Conservation (phyloP, 2,329 filamentous ascomycete species). For the Sporothrix curviconia region DNA sequence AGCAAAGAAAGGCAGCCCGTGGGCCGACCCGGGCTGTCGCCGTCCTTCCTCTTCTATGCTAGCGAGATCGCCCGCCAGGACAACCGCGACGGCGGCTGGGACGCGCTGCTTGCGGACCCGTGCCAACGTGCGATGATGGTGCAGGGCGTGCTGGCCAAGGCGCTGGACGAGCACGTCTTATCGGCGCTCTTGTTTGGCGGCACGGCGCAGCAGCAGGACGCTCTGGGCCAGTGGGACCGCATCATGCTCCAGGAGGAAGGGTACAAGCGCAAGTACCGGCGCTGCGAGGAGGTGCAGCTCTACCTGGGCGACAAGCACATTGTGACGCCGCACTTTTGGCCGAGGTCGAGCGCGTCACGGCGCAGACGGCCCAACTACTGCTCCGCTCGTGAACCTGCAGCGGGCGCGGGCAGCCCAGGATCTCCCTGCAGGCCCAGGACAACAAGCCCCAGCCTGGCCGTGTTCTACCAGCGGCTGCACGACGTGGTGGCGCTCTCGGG, state of each 20-base stretch:
- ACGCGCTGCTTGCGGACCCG: slow-evolving; percentile 26
- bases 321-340: slow-evolving; percentile 32
- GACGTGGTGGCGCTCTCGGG: slow-evolving; percentile 28
- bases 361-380: slow-evolving; percentile 29
- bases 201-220: slow-evolving; percentile 19
- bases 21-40: slow-evolving; percentile 19
- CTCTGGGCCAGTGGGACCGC: slow-evolving; percentile 28
- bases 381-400: slow-evolving; percentile 29
- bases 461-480: slow-evolving; percentile 28
- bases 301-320: slow-evolving; percentile 20
- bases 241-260: slow-evolving; percentile 31
- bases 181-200: slow-evolving; percentile 36
- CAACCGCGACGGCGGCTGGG: slow-evolving; percentile 29
- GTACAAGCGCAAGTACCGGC: slow-evolving; percentile 30
- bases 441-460: slow-evolving; percentile 20
- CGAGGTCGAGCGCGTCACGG: slow-evolving; percentile 30
- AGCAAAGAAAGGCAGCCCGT: too few relatives aligned
- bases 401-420: slow-evolving; percentile 5
- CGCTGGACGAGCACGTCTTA: slow-evolving; percentile 34
- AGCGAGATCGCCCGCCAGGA: slow-evolving; percentile 31
- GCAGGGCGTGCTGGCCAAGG: slow-evolving; percentile 31
- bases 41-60: slow-evolving; percentile 31
- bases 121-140: slow-evolving; percentile 29
- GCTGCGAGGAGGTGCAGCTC: slow-evolving; percentile 25
- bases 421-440: neutral